A percentile compares a stretch with the other conserved stretches of the same genome.
Conservation (phyloP, 208 protist species). For the Acanthamoeba triangularis region DNA sequence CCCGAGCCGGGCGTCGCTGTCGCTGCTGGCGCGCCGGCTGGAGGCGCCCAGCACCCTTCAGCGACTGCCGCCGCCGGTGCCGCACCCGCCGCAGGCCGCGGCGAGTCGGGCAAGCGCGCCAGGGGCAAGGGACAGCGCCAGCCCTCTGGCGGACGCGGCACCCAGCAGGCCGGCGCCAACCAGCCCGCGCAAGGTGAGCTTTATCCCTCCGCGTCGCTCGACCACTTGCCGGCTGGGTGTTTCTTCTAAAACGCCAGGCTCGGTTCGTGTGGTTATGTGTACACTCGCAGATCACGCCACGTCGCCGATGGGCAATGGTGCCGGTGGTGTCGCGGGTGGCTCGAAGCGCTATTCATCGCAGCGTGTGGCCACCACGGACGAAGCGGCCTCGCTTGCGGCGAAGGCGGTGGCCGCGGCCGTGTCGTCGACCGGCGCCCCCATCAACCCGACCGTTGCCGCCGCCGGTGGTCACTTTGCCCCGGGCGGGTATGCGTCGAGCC, state of each 20-base stretch:
- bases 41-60: background rate
- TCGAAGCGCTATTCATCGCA: slow-evolving; percentile 30
- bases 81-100: too few relatives aligned
- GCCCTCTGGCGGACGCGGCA: too few relatives aligned
- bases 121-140: background rate
- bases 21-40: too few relatives aligned
- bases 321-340: background rate
- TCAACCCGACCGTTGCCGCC: background rate
- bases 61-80: background rate
- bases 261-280: background rate
- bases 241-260: background rate
- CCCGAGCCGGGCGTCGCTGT: background rate
- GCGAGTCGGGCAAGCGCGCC: background rate
- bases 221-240: too few relatives aligned
- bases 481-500: background rate
- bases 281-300: background rate
- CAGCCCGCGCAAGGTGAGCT: background rate
- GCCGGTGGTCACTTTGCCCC: background rate
- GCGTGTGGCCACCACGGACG: background rate
- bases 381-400: background rate
- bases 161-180: background rate
- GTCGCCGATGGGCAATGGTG: background rate
- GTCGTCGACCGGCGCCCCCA: background rate
- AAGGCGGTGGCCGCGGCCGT: slow-evolving; percentile 27
- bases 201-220: too few relatives aligned